Base-by-base conservation (phyloP, 1,139 yeast species). In the Pichia terricola region DNA sequence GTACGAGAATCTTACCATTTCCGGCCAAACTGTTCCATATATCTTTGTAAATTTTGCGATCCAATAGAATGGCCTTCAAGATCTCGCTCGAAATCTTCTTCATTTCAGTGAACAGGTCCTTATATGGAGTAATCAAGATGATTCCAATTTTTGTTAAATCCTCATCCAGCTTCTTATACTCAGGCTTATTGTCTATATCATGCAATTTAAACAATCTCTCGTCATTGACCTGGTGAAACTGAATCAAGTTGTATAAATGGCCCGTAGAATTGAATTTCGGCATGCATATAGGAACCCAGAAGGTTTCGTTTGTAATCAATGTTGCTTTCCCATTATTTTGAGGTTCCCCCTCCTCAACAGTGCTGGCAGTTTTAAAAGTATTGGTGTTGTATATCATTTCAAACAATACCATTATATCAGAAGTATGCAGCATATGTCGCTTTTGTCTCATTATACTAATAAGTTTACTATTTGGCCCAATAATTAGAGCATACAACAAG, bases 261-360 rank as follows among this genome's bases (percentile, higher is more conserved):
- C 98, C 98, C 50, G 79, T 79, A 3, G 86, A 68, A 59, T 91
- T 91, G 66, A 91, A 91, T 52, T 84, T 77, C 0, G 98, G 96
- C 62, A 91, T 71, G 60, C 98, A 91, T 2, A 91, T 70, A 0
- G 98, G 98, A 11, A 87, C 75, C 97, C 97, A 91, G 49, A 87
- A 75, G 55, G 89, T 96, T 53, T 84, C 91, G 41, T 67, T 63
- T 16, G 50, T 47, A 9, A 53, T 31, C 6, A 34, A n/a, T 10
- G 7, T 34, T 22, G 6, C 16, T 10, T 34, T 34, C 6, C 35
- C 25, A 26, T 48, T 11, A 28, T 38, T 48, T 26, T 42, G 35
- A 5, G 7, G 7, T 8, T n/a, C 11, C 5, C 16, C 5, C 9
- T 22, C 27, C 2, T 39, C 42, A 30, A 26, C 40, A 30, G 33